These are phyloP conservation scores for Trichoderma endophyticum DNA, from an alignment of 2,329 filamentous ascomycete species.

Conservation along the genomic window DNA sequence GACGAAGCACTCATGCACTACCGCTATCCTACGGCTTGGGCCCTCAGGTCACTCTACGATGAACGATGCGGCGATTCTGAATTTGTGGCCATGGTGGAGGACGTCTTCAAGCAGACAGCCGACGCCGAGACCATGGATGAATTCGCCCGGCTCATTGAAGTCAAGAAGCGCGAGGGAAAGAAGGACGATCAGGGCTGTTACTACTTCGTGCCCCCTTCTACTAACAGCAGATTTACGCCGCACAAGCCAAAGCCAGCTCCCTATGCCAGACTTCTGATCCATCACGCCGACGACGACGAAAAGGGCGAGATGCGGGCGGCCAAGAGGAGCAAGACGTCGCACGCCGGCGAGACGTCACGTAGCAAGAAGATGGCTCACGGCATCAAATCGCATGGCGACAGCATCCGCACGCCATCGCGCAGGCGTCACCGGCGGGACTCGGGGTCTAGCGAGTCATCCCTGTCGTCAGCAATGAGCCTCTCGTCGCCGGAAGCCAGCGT, in stretches of 20 bases:
- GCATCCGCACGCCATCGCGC: slow-evolving; percentile 36
- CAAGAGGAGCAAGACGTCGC: slow-evolving; percentile 38
- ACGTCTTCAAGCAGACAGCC: slow-evolving; percentile 57
- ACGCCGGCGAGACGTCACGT: slow-evolving; percentile 19
- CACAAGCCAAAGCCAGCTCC: slow-evolving; percentile 48
- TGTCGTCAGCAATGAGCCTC: slow-evolving; percentile 39
- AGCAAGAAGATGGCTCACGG: slow-evolving; percentile 18
- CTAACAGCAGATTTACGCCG: slow-evolving; percentile 41
- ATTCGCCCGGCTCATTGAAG: slow-evolving; percentile 49
- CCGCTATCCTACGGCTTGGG: slow-evolving; percentile 61
- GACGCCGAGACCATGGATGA: slow-evolving; percentile 48
- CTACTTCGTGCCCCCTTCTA: slow-evolving; percentile 52
- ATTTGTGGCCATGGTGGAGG: slow-evolving; percentile 56
- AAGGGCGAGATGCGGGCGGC: slow-evolving; percentile 29
- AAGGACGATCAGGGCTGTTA: slow-evolving; percentile 50
- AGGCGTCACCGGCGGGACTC: slow-evolving; percentile 37
- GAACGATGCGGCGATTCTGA: slow-evolving; percentile 49
- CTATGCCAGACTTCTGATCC: slow-evolving; percentile 42
- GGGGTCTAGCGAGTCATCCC: slow-evolving; percentile 42
- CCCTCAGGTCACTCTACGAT: slow-evolving; percentile 58
- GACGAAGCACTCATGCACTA: slow-evolving; percentile 55
- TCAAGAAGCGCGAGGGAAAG: slow-evolving; percentile 57
- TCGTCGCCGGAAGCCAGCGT: slow-evolving; percentile 38
- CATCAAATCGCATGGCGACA: slow-evolving; percentile 17
- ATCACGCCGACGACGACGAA: slow-evolving; percentile 33